A percentile compares a stretch with the other conserved stretches of the same genome.
These are phyloP conservation scores for Bryopsis sp. DNA, from an alignment of 139 green algal species.

Conservation along the genomic window DNA sequence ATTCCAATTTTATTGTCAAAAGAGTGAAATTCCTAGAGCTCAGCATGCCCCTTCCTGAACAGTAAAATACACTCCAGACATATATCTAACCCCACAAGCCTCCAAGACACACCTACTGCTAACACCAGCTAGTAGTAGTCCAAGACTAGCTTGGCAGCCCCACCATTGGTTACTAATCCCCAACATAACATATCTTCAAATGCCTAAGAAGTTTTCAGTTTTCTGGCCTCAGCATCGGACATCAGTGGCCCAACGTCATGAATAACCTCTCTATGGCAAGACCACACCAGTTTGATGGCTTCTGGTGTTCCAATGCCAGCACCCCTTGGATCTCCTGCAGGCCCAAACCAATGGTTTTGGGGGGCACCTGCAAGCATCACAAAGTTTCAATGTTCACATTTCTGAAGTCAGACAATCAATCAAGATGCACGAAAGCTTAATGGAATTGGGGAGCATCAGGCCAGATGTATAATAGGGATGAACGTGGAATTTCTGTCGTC, in stretches of 20 bases:
- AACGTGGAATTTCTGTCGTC: neutral
- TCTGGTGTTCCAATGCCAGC: conserved; percentile 95
- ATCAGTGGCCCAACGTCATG: conserved; percentile 58
- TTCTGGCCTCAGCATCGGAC: no score
- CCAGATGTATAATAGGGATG: neutral
- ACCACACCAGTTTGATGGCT: conserved; percentile 93
- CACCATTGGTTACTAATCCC: no score
- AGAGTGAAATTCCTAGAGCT: no score
- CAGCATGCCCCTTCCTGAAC: no score
- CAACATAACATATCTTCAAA: no score
- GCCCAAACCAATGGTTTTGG: conserved; percentile 99
- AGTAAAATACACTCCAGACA: no score
- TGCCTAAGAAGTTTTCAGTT: conserved; percentile 26
- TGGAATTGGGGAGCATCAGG: neutral
- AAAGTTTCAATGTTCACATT: neutral
- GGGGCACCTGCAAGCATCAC: conserved; percentile 58
- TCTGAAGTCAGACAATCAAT: neutral
- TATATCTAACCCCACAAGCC: no score
- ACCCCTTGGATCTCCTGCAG: conserved; percentile 79
- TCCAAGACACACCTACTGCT: no score
- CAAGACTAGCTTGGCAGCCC: no score
- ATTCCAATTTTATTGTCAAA: no score
- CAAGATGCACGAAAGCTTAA: no score
- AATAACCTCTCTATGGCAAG: conserved; percentile 85
- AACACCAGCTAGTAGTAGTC: no score